Evolutionary conservation across 768 basidiomycete species (phyloP).

Genomic region (Pulveroboletus sp.): DNA sequence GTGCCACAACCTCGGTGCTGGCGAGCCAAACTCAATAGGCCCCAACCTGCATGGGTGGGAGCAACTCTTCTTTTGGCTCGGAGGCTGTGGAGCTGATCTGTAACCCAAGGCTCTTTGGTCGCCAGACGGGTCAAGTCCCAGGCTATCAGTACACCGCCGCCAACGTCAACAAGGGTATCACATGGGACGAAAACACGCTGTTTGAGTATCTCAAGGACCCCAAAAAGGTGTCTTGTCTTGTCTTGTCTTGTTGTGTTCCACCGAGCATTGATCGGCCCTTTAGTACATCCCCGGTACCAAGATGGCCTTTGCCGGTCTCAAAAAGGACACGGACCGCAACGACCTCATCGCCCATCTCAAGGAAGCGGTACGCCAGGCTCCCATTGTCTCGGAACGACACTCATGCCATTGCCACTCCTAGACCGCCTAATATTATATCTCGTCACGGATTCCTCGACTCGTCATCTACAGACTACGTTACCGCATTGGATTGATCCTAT

Average conservation of each 20-base stretch:
- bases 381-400: background rate
- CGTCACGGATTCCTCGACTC: slow-evolving; percentile 8
- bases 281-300: slow-evolving; percentile 96
- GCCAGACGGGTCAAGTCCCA: slow-evolving; percentile 79
- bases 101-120: slow-evolving; percentile 65
- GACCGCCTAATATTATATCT: slow-evolving; percentile 25
- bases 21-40: slow-evolving; percentile 84
- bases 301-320: slow-evolving; percentile 98
- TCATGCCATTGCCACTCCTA: slow-evolving; percentile 2
- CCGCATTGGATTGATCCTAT: slow-evolving; percentile 24
- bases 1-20: slow-evolving; percentile 82
- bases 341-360: slow-evolving; percentile 87
- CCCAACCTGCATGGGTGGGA: slow-evolving; percentile 92
- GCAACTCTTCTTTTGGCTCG: background rate
- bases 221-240: slow-evolving; percentile 66
- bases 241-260: background rate
- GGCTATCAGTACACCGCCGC: slow-evolving; percentile 91
- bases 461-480: slow-evolving; percentile 20
- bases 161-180: slow-evolving; percentile 91
- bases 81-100: background rate
- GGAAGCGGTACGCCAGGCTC: slow-evolving; percentile 50
- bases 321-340: slow-evolving; percentile 97
- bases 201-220: slow-evolving; percentile 97
- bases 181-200: slow-evolving; percentile 82
- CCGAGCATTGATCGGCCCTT: background rate